Evolutionary conservation across 1,284 basidiomycete genomes (phyloP), one percentile per base, ranked within the genome.

Genomic region (Chondrostereum purpureum): DNA sequence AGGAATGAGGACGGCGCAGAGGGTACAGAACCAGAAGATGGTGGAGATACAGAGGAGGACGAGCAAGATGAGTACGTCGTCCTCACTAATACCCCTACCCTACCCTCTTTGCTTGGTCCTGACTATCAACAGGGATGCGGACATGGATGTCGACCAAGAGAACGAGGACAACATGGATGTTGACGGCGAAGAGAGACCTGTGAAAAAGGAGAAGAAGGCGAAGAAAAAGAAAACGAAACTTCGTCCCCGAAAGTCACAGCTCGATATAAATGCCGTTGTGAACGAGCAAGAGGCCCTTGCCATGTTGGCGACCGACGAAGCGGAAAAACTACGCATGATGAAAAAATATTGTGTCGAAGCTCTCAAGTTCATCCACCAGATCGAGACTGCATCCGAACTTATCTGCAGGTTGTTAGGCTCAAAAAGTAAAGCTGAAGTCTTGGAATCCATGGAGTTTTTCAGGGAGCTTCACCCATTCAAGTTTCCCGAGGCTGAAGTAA

Each of bases 371-470:
- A 94, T 98, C 58, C 77, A 79, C 20, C 77, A 82, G 53, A 73
- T 98, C 42, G 92, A 96, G 59, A 66, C 68, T 18, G 83, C 88
- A 1, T 83, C 92, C 68, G 81, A 87, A 12, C 77, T 73, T 0
- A 73, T 95, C 38, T 77, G 78, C 41, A 78, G 89, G 55, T 66
- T 99, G 4, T 75, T 98, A 27, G 92, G 90, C 0, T 92, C 88
- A 27, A 97, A 84, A 43, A 92, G 83, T 68, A 97, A 96, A 63
- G 76, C 88, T 3, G 95, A 99, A 60, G 95, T 96, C 0, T 70
- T 98, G 50, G 95, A 98, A 63, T 78, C 89, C 8, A 98, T 99
- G 71, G 88, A 96, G 44, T 98, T 97, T 65, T 98, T 95, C 78
- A 77, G 85, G 44, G 77, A 88, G 6, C 82, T 88, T 0, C 78